Evolutionary conservation across 345 rosid species (phyloP), one percentile per base, ranked within the genome.

Genomic region (Moricandia arvensis): DNA sequence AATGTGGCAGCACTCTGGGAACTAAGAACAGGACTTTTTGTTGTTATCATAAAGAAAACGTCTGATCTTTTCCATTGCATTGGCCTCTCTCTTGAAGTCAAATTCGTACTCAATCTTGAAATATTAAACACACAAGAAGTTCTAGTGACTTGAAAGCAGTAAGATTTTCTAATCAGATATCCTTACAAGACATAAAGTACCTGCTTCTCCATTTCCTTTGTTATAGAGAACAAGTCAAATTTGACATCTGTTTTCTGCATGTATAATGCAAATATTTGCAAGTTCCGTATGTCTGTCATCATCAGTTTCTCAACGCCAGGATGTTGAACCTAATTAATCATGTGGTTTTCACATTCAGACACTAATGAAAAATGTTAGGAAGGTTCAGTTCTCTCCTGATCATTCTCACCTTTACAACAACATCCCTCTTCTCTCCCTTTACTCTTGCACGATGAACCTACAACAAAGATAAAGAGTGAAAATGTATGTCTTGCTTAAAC

Each of bases 201-300:
- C 98, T 95, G 99, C 80, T 88, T 95, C 84, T 91, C 97, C 81
- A 95, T 95, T 78, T 91, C 99, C 75, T 89, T 95, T 18, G 88
- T 88, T 47, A 95, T 67, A 11, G 97, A 95, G 85, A 69, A 90
- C 58, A 95, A 76, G 82, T 95, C 99, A 80, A 91, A 95, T 70
- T 89, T 91, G 81, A 95, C 58, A 81, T 95, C 99, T 38, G 92
- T 88, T 85, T 91, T 95, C 76, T 95, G 97, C 83, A 95, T 85
- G 88, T 81, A 95, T 27, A 89, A 82, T 57, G 99, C 97, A 82
- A 95, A 89, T 60, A 91, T 84, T 85, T 95, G 99, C 83, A 95
- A 68, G 80, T 95, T 95, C 70, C 80, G 87, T 73, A 95, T 90
- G 82, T 95, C 99, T 4, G 93, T 86, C 97, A 91, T 95, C 99